Percentiles rank a stretch among this genome's conserved stretches.
Evolutionary conservation across 805 yeast genomes (phyloP).

Genomic region (Lipomyces oligophaga): DNA sequence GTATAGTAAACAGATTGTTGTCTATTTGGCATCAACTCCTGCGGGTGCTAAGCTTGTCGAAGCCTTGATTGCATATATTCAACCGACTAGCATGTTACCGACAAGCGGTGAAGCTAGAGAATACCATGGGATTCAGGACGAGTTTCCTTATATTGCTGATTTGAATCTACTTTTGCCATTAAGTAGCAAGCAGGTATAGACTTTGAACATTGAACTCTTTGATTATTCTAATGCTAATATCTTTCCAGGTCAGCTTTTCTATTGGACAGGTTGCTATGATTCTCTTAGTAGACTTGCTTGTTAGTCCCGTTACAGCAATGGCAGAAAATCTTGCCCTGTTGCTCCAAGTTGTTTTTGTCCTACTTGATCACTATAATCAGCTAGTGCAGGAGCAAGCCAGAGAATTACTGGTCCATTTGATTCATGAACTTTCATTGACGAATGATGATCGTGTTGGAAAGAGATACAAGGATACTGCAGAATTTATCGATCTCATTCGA

Average conservation of each 20-base stretch:
- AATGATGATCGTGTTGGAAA: constrained; percentile 43
- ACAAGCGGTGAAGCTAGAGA: constrained; percentile 41
- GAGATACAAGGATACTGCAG: constrained; percentile 39
- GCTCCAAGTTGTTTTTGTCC: constrained; percentile 71
- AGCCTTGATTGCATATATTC: constrained; percentile 61
- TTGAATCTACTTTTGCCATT: constrained; percentile 54
- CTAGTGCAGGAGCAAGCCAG: constrained; percentile 83
- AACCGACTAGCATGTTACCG: constrained; percentile 89
- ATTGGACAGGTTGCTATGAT: constrained; percentile 83
- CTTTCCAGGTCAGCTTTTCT: constrained; percentile 57
- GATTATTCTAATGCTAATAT: too few relatives aligned
- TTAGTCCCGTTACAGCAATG: constrained; percentile 61
- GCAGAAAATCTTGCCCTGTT: constrained; percentile 62
- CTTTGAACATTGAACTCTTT: too few relatives aligned
- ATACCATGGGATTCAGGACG: constrained; percentile 36
- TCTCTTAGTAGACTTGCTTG: constrained; percentile 74
- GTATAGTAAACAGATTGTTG: constrained; percentile 73
- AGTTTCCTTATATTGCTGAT: constrained; percentile 74
- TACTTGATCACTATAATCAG: constrained; percentile 82
- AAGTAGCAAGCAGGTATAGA: constrained; percentile 50
- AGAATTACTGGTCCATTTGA: constrained; percentile 65
- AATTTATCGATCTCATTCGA: constrained; percentile 56
- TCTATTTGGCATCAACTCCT: constrained; percentile 51
- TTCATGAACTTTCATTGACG: constrained; percentile 58
- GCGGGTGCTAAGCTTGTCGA: constrained; percentile 61